A percentile compares a stretch with the other conserved stretches of the same genome.
These are phyloP conservation scores for Eucalyptus regnans DNA, from an alignment of 345 rosid species.

Conservation along the genomic window DNA sequence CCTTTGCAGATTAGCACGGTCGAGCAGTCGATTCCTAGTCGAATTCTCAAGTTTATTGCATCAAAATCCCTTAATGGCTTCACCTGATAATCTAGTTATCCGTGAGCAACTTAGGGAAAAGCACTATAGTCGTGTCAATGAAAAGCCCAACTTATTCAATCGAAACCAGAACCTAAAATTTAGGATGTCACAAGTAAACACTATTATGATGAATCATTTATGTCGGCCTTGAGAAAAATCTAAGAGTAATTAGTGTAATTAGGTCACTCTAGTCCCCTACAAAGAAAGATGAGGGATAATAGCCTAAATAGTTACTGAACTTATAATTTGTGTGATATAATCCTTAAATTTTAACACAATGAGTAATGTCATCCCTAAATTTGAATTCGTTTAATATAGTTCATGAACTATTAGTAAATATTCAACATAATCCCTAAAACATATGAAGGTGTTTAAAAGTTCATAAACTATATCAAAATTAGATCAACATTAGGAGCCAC, in stretches of 20 bases:
- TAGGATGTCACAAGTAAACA: not conserved
- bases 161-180: too few relatives aligned
- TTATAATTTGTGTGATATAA: not conserved
- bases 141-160: too few relatives aligned
- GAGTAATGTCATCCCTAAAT: not conserved
- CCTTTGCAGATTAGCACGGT: too few relatives aligned
- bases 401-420: not conserved
- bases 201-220: not conserved
- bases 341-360: not conserved
- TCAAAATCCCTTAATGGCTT: too few relatives aligned
- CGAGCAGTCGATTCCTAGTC: too few relatives aligned
- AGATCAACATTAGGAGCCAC: not conserved
- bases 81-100: too few relatives aligned
- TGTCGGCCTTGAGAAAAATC: not conserved
- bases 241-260: not conserved
- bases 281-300: not conserved
- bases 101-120: too few relatives aligned
- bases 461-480: not conserved
- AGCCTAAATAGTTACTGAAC: not conserved
- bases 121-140: too few relatives aligned
- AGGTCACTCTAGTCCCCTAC: not conserved
- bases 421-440: not conserved
- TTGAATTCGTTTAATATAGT: not conserved
- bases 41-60: too few relatives aligned
- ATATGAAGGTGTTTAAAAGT: not conserved